Base-by-base conservation (phyloP, 2,329 filamentous ascomycete species). In the Alternaria ethzedia region DNA sequence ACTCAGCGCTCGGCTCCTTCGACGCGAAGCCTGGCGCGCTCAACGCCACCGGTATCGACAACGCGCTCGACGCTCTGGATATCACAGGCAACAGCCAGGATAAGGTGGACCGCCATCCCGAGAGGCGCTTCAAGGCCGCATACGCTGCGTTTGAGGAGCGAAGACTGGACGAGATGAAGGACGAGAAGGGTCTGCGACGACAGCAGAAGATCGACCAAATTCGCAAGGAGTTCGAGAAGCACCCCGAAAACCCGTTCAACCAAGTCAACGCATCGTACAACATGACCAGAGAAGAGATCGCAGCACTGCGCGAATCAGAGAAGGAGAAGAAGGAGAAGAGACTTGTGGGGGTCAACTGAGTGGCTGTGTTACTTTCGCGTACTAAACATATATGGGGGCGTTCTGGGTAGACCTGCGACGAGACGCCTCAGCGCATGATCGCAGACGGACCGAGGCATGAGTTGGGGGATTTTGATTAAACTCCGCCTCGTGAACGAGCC, bases 201-300 rank as follows among this genome's bases (percentile, higher is more conserved):
- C 88, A 96, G 72, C 94, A 97, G 86, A 91, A 92, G 81, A 90
- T 94, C 74, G 91, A 95, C 67, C 86, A 90, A 76, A 92, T 97
- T 70, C 83, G 88, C 66, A 96, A 97, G 85, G 96, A 98, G 83
- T 99, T 98, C 80, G 91, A 97, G 81, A 96, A 93, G 85, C 92
- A 91, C 75, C 90, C 92, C 2, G 95, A 98, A 73, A 99, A 99
- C 80, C 96, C 96, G 13, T 96, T 97, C 83, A 97, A 97, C 82
- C 93, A 97, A 83, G 89, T 90, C 15, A 88, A 84, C 55, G 92
- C 89, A 3, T 80, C 85, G 4, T 96, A 93, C 82, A 92, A 99
- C 80, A 88, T 92, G 57, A 87, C 86, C 21, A 91, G 88, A 81
- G 92, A 93, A 5, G 95, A 99, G 74, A 74, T 97, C 47, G 85